A percentile compares a stretch with the other conserved stretches of the same genome.
Evolutionary conservation across 2,329 filamentous ascomycete species (phyloP).

Genomic region (Dothideomycetidae sp.): DNA sequence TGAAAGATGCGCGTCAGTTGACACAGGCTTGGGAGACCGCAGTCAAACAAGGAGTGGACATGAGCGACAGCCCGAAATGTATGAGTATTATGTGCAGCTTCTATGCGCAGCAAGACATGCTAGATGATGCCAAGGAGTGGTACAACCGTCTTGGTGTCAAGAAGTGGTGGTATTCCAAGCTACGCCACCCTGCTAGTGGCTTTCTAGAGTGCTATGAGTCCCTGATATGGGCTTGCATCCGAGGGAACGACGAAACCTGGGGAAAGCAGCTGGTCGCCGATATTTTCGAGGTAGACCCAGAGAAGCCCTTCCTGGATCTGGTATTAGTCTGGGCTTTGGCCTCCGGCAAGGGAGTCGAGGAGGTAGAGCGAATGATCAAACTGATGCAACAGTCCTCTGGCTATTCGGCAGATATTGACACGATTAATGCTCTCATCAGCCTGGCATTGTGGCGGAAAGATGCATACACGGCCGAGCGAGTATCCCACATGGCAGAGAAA

Average conservation of each 20-base stretch:
- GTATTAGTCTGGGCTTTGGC: conserved; percentile 63
- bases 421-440: conserved; percentile 63
- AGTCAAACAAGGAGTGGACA: background rate
- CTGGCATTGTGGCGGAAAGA: conserved; percentile 58
- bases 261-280: conserved; percentile 43
- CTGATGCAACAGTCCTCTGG: conserved; percentile 37
- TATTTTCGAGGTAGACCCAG: conserved; percentile 17
- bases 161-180: background rate
- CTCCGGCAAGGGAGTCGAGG: conserved; percentile 55
- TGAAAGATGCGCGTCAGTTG: conserved; percentile 45
- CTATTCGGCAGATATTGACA: conserved; percentile 47
- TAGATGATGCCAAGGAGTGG: conserved; percentile 1
- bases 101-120: background rate
- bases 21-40: conserved; percentile 37
- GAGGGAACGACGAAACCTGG: conserved; percentile 46
- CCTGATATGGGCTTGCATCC: conserved; percentile 14
- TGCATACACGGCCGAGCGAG: conserved; percentile 57
- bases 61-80: background rate
- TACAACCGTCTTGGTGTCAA: background rate
- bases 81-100: background rate
- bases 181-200: background rate
- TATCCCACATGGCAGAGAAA: conserved; percentile 51
- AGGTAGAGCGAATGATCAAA: conserved; percentile 58
- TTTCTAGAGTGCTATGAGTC: background rate
- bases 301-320: conserved; percentile 46